These are phyloP conservation scores for Penstemon davidsonii DNA, from an alignment of 257 asterid genomes.

Conservation along the genomic window DNA sequence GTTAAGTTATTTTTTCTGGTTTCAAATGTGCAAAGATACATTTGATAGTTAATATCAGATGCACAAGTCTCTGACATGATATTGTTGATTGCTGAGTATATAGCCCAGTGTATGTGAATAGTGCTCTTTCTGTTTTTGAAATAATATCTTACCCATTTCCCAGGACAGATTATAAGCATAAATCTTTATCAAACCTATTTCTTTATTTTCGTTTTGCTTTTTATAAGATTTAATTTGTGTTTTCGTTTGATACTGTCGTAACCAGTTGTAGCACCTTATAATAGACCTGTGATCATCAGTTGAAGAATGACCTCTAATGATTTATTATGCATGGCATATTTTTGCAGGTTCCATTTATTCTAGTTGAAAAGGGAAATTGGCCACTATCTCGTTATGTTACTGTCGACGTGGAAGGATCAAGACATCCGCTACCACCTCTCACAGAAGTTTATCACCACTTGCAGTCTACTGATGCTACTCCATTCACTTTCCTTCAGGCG, in stretches of 20 bases:
- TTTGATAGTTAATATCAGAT: slow-evolving; percentile 12
- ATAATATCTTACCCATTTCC: neutral
- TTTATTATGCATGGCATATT: slow-evolving; percentile 12
- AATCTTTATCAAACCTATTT: neutral
- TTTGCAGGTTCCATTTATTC: slow-evolving; percentile 81
- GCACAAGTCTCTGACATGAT: slow-evolving; percentile 6
- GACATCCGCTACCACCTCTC: slow-evolving; percentile 86
- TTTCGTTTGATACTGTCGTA: neutral
- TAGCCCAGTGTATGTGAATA: neutral
- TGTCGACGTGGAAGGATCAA: slow-evolving; percentile 88
- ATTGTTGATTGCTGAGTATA: slow-evolving; percentile 8
- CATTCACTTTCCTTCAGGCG: slow-evolving; percentile 82
- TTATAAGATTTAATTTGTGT: neutral
- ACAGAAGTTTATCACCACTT: slow-evolving; percentile 68
- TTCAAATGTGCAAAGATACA: neutral
- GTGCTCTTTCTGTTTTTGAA: neutral
- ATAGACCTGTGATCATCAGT: neutral
- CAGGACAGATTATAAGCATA: slow-evolving; percentile 1
- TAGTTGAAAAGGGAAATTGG: slow-evolving; percentile 62
- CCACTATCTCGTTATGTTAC: slow-evolving; percentile 60
- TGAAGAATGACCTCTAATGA: slow-evolving; percentile 22
- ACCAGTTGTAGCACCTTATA: slow-evolving; percentile 1
- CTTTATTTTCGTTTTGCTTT: neutral
- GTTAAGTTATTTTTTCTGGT: neutral
- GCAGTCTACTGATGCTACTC: slow-evolving; percentile 66